Base-by-base conservation (phyloP, 495 filamentous ascomycete species). In the Ascodesmis nigricans region DNA sequence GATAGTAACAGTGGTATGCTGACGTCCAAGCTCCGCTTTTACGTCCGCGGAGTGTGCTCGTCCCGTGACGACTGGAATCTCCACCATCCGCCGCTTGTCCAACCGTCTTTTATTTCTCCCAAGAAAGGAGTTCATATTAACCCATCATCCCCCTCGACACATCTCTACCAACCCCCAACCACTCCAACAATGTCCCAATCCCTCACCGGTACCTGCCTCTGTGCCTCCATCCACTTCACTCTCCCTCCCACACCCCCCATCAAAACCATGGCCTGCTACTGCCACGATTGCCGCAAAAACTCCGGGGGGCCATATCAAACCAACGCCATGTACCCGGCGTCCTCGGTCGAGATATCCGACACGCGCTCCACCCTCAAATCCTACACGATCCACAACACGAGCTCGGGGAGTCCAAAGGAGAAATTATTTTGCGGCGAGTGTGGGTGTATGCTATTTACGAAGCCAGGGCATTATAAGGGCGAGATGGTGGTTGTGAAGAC, bases 391-490 rank as follows among this genome's bases (percentile, higher is more conserved):
- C 10, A 31, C 9, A 16, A 14, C 6, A 33, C 31, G 3, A 10
- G n/a, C 8, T 20, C 15, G 8, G 31, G 31, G 1, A 18, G n/a
- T 7, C 31, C 31, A 2, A 33, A 33, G 31, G 31, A 33, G 8
- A 33, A 33, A n/a, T 16, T 7, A 1, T 33, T 18, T 9, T 33
- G 31, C 23, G 31, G 31, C 17, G 23, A 19, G 1, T 33, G 31
- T 21, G 31, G 31, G 16, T 33, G 31, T 17, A 18, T 2, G 15
- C 2, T 33, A 6, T 33, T 9, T 33, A 33, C 31, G 1, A 19
- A 22, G 10, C 31, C 31, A 2, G 31, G 31, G n/a, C 31, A 33
- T 22, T 17, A 33, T 33, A 14, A 33, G 31, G 31, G 31, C 6
- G 15, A 21, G 31, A 21, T 20, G 3, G 23, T 17, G 31, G 31